phyloP scores from a whole-genome alignment of 2,329 filamentous ascomycete species.

The Colletotrichum cereale region DNA sequence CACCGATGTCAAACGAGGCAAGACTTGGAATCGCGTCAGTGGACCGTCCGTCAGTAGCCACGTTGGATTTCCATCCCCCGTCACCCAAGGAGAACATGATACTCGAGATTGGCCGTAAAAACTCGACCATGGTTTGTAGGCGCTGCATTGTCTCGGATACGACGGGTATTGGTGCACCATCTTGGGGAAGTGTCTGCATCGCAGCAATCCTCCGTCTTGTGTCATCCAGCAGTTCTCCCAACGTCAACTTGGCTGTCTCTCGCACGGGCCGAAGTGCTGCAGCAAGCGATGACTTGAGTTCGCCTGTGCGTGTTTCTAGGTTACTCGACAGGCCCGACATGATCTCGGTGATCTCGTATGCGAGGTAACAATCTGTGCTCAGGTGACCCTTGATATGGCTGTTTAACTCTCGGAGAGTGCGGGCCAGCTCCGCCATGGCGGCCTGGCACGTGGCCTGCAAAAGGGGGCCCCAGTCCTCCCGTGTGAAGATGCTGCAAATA shows the following conservation, averaged over 20 bases:
- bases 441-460: constrained; percentile 84
- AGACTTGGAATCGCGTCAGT: constrained; percentile 77
- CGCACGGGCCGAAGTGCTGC: constrained; percentile 90
- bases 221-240: constrained; percentile 87
- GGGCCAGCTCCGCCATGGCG: constrained; percentile 83
- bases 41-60: constrained; percentile 64
- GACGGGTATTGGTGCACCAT: constrained; percentile 82
- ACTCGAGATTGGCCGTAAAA: constrained; percentile 86
- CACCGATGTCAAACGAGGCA: constrained; percentile 86
- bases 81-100: constrained; percentile 94
- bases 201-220: constrained; percentile 76
- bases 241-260: constrained; percentile 89
- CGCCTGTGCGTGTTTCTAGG: constrained; percentile 85
- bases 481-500: constrained; percentile 86
- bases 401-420: constrained; percentile 90
- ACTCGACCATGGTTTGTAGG: constrained; percentile 87
- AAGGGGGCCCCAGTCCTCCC: constrained; percentile 85
- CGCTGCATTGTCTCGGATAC: constrained; percentile 89
- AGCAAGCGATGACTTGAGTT: constrained; percentile 85
- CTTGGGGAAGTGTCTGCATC: constrained; percentile 77
- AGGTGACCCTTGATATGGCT: constrained; percentile 88
- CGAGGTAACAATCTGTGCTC: constrained; percentile 91
- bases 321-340: constrained; percentile 83
- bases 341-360: constrained; percentile 95
- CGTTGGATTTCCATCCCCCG: constrained; percentile 82